Conservation (phyloP, 208 protist species). For the Wallacemonas rigidus region DNA sequence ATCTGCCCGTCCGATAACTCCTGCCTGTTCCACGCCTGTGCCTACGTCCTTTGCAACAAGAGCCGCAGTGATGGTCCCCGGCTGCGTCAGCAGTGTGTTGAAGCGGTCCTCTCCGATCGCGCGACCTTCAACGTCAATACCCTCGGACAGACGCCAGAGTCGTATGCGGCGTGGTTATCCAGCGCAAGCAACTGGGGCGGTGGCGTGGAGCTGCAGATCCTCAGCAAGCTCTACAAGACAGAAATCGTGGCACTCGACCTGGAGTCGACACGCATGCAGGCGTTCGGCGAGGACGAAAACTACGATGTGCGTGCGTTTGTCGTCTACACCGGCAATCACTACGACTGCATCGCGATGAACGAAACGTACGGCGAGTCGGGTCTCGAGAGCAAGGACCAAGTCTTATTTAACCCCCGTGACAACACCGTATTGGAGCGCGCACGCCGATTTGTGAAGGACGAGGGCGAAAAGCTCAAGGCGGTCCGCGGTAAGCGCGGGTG, state of each 20-base stretch:
- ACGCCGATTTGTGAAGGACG: slow-evolving; percentile 78
- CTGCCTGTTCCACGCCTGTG: slow-evolving; percentile 94
- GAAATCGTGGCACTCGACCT: slow-evolving; percentile 92
- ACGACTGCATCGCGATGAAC: slow-evolving; percentile 93
- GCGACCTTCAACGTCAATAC: slow-evolving; percentile 73
- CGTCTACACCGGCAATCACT: slow-evolving; percentile 94
- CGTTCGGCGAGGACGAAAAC: slow-evolving; percentile 79
- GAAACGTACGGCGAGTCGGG: slow-evolving; percentile 57
- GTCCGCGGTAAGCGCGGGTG: not conserved
- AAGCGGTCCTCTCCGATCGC: slow-evolving; percentile 68
- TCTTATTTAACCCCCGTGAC: slow-evolving; percentile 85
- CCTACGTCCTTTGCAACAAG: slow-evolving; percentile 91
- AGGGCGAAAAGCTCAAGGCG: slow-evolving; percentile 40
- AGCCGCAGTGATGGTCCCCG: slow-evolving; percentile 63
- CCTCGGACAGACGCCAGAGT: slow-evolving; percentile 60
- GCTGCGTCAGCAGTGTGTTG: slow-evolving; percentile 83
- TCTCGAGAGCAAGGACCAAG: slow-evolving; percentile 80
- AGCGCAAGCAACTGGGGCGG: slow-evolving; percentile 90
- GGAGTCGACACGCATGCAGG: slow-evolving; percentile 71
- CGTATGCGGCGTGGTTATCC: slow-evolving; percentile 80
- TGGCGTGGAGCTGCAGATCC: slow-evolving; percentile 90
- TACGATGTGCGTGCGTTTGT: slow-evolving; percentile 88
- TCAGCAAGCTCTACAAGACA: slow-evolving; percentile 82
- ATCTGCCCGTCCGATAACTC: slow-evolving; percentile 93
- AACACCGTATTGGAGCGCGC: slow-evolving; percentile 74